Percentiles rank a stretch among this genome's conserved stretches.
phyloP scores from a whole-genome alignment of 495 filamentous ascomycete species.

The Penicillium chermesinum region DNA sequence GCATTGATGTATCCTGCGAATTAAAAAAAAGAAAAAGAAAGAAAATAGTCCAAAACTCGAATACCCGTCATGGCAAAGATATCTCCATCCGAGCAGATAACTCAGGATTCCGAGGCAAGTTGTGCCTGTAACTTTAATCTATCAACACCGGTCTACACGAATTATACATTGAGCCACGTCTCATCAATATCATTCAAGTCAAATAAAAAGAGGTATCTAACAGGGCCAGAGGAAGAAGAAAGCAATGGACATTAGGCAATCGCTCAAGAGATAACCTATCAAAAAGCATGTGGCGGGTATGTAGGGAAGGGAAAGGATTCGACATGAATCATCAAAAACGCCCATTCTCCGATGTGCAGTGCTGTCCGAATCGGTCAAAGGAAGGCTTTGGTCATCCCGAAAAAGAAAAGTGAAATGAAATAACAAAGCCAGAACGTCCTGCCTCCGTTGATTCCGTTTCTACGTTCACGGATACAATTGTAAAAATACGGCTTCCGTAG shows the following conservation, averaged over 20 bases:
- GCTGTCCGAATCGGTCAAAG: conserved; percentile 2
- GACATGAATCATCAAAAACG: conserved; percentile 17
- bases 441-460: background rate
- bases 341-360: conserved; percentile 24
- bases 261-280: conserved; percentile 13
- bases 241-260: conserved; percentile 8
- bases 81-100: too few relatives aligned
- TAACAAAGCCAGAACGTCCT: background rate
- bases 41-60: too few relatives aligned
- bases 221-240: conserved; percentile 9
- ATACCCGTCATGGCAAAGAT: too few relatives aligned
- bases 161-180: too few relatives aligned
- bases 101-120: too few relatives aligned
- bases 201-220: conserved; percentile 28
- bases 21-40: too few relatives aligned
- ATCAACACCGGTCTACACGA: too few relatives aligned
- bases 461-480: too few relatives aligned
- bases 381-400: conserved; percentile 1
- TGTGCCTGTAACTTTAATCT: too few relatives aligned
- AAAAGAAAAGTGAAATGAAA: background rate
- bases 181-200: conserved; percentile 25
- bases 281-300: conserved; percentile 8
- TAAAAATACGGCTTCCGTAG: too few relatives aligned
- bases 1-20: too few relatives aligned
- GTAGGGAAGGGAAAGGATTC: conserved; percentile 8